These are phyloP conservation scores for Triadica sebifera DNA, from an alignment of 345 rosid species.

Conservation along the genomic window DNA sequence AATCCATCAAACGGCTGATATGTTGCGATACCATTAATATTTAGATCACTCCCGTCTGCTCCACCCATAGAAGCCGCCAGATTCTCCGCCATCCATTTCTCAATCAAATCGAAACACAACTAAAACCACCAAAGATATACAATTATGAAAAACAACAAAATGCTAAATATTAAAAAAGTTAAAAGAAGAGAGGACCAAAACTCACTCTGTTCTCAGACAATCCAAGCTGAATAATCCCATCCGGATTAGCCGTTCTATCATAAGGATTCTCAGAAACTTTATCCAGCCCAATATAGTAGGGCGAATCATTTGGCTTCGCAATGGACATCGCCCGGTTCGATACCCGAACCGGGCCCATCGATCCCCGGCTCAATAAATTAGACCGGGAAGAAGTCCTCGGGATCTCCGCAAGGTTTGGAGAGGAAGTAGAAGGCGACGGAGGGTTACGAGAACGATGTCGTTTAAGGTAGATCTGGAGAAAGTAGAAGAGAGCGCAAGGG, in stretches of 20 bases:
- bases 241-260: constrained; percentile 44
- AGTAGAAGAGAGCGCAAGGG: constrained; percentile 86
- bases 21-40: constrained; percentile 59
- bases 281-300: constrained; percentile 67
- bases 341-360: constrained; percentile 51
- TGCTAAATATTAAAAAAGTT: background rate
- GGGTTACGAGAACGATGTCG: constrained; percentile 61
- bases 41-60: constrained; percentile 39
- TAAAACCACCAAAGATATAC: constrained; percentile 23
- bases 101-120: constrained; percentile 89
- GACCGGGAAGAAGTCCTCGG: constrained; percentile 58
- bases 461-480: constrained; percentile 64
- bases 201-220: constrained; percentile 75
- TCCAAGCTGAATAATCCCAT: constrained; percentile 84
- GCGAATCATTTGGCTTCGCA: constrained; percentile 60
- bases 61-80: constrained; percentile 42
- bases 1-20: constrained; percentile 76
- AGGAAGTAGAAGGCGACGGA: constrained; percentile 44
- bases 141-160: background rate
- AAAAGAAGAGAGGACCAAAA: background rate
- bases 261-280: constrained; percentile 60
- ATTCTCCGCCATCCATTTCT: constrained; percentile 73
- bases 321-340: constrained; percentile 56
- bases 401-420: constrained; percentile 44
- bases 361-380: constrained; percentile 47